Evolutionary conservation across 1,284 basidiomycete species (phyloP).

Genomic region (Retiboletus flavoniger): DNA sequence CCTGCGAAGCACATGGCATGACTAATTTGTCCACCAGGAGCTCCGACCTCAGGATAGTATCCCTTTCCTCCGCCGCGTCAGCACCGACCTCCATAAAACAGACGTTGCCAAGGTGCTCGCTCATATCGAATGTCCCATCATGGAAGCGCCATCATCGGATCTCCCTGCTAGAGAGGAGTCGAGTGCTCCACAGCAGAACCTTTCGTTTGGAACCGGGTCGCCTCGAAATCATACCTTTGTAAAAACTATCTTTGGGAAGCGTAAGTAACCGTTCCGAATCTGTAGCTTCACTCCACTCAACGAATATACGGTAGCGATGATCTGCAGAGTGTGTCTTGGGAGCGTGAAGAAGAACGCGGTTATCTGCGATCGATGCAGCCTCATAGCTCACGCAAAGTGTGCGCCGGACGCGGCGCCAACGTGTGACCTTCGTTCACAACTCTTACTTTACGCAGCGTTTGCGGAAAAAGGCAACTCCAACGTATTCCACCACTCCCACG

Average conservation of each 20-base stretch:
- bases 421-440: conserved; percentile 80
- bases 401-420: conserved; percentile 69
- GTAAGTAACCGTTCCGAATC: conserved; percentile 49
- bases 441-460: conserved; percentile 69
- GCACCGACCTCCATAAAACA: conserved; percentile 75
- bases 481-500: conserved; percentile 51
- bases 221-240: conserved; percentile 81
- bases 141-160: conserved; percentile 44
- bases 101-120: conserved; percentile 59
- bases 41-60: conserved; percentile 90
- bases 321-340: conserved; percentile 80
- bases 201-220: conserved; percentile 44
- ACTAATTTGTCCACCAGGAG: conserved; percentile 46
- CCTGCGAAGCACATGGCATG: conserved; percentile 1
- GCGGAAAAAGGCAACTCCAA: conserved; percentile 64
- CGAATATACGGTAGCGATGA: conserved; percentile 60
- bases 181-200: conserved; percentile 27
- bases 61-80: conserved; percentile 89
- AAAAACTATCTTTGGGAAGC: conserved; percentile 89
- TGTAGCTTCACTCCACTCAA: conserved; percentile 10
- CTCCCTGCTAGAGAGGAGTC: conserved; percentile 30
- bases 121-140: conserved; percentile 48
- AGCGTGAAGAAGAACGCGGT: conserved; percentile 85
- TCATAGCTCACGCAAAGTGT: conserved; percentile 86
- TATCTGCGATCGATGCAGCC: conserved; percentile 85